Base-by-base conservation (phyloP, 164 flowering plant genomes). In the Kingdonia uniflora region DNA sequence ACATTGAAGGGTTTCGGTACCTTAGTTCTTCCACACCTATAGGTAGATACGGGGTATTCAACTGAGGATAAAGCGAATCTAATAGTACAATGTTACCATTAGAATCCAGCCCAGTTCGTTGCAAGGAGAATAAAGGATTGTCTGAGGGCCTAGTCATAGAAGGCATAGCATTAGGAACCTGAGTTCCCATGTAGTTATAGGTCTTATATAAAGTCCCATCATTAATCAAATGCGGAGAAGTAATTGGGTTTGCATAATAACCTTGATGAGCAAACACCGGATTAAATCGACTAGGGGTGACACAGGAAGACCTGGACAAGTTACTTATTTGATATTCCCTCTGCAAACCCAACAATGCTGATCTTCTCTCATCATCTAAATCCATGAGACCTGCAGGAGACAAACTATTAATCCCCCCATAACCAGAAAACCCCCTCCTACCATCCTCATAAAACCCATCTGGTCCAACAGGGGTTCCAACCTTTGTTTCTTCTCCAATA, bases 401-500 rank as follows among this genome's bases (percentile, higher is more conserved):
- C 37, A 55, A 54, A 51, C 51, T 41, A 49, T 42, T 47, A 50
- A 46, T 21, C 35, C 57, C 57, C 26, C 56, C 64, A 12, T 11
- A 13, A 56, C 55, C 74, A 26, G 48, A 55, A 64, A 38, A 51
- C 54, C 37, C 42, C 11, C 42, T 63, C 51, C 61, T 51, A 2
- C 51, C 37, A 54, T 57, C 54, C 40, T 60, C 68, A 40, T 29
- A 54, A 2, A 23, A 15, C 4, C 63, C 54, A 59, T 60, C 53
- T 29, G 35, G 8, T 29, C 35, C 35, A 29, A 29, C 35, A 29
- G 4, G 35, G 35, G 35, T 11, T 35, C 17, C 23, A 59, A 49
- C 68, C 29, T 41, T 49, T 0, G 56, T 44, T 17, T 58, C 65
- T 55, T 63, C 66, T 25, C 57, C 25, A 51, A 78, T 50, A 62